Conservation (phyloP, 164 flowering plant species). For the Stephania japonica region DNA sequence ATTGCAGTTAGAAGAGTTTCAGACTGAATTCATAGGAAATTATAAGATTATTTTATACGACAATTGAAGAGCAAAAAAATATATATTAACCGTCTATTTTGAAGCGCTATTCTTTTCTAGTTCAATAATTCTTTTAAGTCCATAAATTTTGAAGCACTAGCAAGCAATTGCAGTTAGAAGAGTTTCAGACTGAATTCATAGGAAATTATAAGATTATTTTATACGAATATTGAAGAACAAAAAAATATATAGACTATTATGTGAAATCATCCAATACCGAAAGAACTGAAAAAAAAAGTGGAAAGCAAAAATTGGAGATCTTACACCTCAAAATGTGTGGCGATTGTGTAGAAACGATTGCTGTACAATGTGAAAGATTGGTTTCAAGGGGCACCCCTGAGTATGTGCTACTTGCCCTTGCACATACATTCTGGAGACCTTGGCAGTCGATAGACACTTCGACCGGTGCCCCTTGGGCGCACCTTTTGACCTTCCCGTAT, state of each 20-base stretch:
- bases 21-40: background rate
- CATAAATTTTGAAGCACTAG: background rate
- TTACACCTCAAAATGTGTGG: background rate
- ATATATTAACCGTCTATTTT: too few species aligned
- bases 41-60: background rate
- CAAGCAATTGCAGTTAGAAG: background rate
- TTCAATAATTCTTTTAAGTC: background rate
- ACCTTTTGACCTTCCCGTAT: conserved; percentile 71
- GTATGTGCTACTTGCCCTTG: conserved; percentile 30
- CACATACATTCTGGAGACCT: conserved; percentile 92
- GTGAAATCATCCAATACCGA: background rate
- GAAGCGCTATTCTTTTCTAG: background rate
- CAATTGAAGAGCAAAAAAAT: background rate
- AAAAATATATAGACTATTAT: too few species aligned
- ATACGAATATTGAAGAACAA: background rate
- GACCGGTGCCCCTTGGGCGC: conserved; percentile 41
- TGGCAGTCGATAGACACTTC: conserved; percentile 89
- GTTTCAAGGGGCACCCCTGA: background rate
- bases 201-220: background rate
- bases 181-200: background rate
- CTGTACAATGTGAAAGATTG: background rate
- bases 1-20: background rate
- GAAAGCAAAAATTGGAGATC: background rate
- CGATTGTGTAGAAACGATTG: background rate
- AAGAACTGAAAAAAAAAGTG: background rate